Evolutionary conservation across 805 yeast species (phyloP), one percentile per base, ranked within the genome.

Genomic region (Candida awuae): DNA sequence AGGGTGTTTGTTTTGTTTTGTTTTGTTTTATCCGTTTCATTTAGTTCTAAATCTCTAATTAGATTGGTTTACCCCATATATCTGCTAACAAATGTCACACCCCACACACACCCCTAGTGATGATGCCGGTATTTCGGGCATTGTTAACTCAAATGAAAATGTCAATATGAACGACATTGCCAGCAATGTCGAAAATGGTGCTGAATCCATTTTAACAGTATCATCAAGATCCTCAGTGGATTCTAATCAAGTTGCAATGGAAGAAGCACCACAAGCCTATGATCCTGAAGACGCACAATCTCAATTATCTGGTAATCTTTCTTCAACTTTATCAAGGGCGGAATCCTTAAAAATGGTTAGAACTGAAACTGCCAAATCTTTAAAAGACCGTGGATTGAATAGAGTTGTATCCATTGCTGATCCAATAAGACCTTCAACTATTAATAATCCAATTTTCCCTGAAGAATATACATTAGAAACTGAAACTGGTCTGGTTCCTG

Each of bases 401-500:
- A 59, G 70, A n/a, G 66, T 62, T 4, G 65, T 73, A 1, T 77
- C 84, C 4, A 53, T 64, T 20, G 71, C 75, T 0, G 84, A 76
- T 47, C 61, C 77, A 29, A 71, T 71, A 47, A 71, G 76, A 32
- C 82, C 84, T 7, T 50, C 65, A 34, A 62, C 54, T 28, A 67
- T 73, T 18, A 71, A 68, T 43, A 71, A 72, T 46, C 83, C 90
- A 13, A 80, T 86, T 26, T 87, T 87, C 68, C 96, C 96, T 8
- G 96, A 87, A 66, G 95, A 87, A 57, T 87, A 84, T 58, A 82
- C 87, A 6, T 48, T 87, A 59, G 96, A 87, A 65, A 87, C 96
- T 0, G 71, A 72, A 38, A 84, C 95, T 6, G 96, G 96, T 46
- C 66, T 87, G 39, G 96, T 87, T 12, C 92, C 90, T 2, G 84